Evolutionary conservation across 345 rosid genomes (phyloP).

Genomic region (Hibiscus syriacus): DNA sequence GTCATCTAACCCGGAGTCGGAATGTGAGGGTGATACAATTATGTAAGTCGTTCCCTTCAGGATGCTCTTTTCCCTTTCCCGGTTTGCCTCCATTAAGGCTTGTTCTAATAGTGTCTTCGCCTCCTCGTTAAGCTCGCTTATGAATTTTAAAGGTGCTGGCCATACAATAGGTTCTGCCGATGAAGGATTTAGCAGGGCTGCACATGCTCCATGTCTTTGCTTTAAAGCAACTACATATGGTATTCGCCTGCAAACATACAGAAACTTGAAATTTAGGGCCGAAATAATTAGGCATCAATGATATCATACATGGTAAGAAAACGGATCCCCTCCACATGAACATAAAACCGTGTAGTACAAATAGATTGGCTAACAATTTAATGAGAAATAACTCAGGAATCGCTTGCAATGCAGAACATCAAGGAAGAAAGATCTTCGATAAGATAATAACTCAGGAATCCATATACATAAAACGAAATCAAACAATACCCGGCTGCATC

Average conservation of each 20-base stretch:
- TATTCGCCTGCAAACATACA: conserved; percentile 57
- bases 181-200: conserved; percentile 79
- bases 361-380: not conserved
- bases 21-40: conserved; percentile 57
- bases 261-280: not conserved
- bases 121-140: conserved; percentile 84
- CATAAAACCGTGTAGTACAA: not conserved
- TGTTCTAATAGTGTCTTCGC: conserved; percentile 72
- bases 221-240: conserved; percentile 73
- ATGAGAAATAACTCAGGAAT: not conserved
- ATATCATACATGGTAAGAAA: too few species aligned
- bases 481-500: conserved; percentile 74
- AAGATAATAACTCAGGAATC: not conserved
- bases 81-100: conserved; percentile 85
- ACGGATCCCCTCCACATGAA: too few species aligned
- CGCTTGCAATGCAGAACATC: not conserved
- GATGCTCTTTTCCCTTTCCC: conserved; percentile 75
- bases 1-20: conserved; percentile 48
- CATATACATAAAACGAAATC: not conserved
- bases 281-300: not conserved
- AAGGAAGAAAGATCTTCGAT: not conserved
- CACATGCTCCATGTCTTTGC: conserved; percentile 73
- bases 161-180: conserved; percentile 97
- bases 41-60: conserved; percentile 61
- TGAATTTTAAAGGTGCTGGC: conserved; percentile 96